phyloP scores from a whole-genome alignment of 2,329 filamentous ascomycete genomes.

The Penicillium sclerotigenum region DNA sequence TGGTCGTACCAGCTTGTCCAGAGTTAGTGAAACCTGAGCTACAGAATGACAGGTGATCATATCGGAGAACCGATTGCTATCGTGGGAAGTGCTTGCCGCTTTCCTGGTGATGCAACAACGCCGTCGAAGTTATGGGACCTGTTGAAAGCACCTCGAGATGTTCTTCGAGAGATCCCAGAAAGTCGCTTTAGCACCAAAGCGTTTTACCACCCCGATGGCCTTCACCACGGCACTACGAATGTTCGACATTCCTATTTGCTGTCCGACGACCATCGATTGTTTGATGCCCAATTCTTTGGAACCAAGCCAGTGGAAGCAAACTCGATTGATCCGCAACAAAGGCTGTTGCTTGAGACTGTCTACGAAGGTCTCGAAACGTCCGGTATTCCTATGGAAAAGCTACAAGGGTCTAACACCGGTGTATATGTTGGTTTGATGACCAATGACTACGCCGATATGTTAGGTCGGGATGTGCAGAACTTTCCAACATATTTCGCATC shows the following conservation, averaged over 20 bases:
- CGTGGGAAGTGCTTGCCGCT: conserved; percentile 26
- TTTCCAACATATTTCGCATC: conserved; percentile 28
- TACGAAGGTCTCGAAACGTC: conserved; percentile 26
- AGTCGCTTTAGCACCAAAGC: conserved; percentile 22
- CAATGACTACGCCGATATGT: conserved; percentile 26
- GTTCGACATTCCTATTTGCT: conserved; percentile 26
- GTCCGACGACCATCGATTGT: conserved; percentile 22
- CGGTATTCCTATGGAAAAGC: conserved; percentile 22
- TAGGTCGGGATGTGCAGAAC: conserved; percentile 22
- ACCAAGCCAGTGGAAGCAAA: conserved; percentile 31
- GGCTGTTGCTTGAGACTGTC: conserved; percentile 26
- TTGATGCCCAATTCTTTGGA: conserved; percentile 29
- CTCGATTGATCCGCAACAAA: conserved; percentile 29
- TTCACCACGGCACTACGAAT: conserved; percentile 27
- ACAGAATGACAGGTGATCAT: conserved; percentile 15
- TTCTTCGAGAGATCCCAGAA: conserved; percentile 20
- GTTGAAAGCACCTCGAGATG: conserved; percentile 23
- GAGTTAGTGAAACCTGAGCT: conserved; percentile 1
- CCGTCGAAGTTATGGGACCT: conserved; percentile 28
- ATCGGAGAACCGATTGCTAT: conserved; percentile 26
- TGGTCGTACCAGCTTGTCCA: conserved; percentile 2
- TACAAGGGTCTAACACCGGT: conserved; percentile 26
- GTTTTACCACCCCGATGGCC: conserved; percentile 24
- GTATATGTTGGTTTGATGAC: conserved; percentile 30
- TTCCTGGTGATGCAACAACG: conserved; percentile 24